These are phyloP conservation scores for Tricholoma terreum DNA, from an alignment of 768 basidiomycete species.

Conservation along the genomic window DNA sequence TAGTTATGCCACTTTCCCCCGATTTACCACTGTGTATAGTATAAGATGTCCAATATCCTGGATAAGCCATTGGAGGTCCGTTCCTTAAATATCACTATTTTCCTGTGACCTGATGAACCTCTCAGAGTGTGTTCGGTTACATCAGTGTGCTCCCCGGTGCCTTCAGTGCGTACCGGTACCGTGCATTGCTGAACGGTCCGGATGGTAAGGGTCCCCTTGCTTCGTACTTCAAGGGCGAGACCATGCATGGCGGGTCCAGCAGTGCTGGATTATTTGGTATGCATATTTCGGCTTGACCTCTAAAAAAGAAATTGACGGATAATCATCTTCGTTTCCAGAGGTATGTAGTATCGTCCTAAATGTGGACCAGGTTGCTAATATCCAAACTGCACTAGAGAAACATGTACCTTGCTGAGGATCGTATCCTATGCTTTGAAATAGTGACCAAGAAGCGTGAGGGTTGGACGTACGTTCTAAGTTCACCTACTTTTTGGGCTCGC, in stretches of 20 bases:
- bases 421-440: constrained; percentile 91
- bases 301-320: not conserved
- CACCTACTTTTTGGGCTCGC: not conserved
- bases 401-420: constrained; percentile 90
- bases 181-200: constrained; percentile 80
- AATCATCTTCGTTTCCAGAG: constrained; percentile 9
- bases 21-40: constrained; percentile 37
- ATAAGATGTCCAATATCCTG: constrained; percentile 95
- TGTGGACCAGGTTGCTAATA: not conserved
- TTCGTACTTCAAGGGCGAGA: constrained; percentile 92
- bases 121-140: constrained; percentile 77
- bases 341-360: constrained; percentile 1
- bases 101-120: not conserved
- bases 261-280: constrained; percentile 68
- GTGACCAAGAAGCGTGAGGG: constrained; percentile 85
- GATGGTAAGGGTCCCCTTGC: constrained; percentile 89
- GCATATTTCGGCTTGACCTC: constrained; percentile 11
- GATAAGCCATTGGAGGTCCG: constrained; percentile 91
- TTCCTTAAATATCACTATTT: not conserved
- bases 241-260: constrained; percentile 65
- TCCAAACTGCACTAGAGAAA: constrained; percentile 52
- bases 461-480: constrained; percentile 61
- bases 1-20: not conserved
- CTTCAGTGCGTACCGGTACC: constrained; percentile 90
- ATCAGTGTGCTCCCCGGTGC: constrained; percentile 89